Evolutionary conservation across 176 grass and related monocot genomes (phyloP), one percentile per base, ranked within the genome.

Genomic region (Bonia amplexicaulis): DNA sequence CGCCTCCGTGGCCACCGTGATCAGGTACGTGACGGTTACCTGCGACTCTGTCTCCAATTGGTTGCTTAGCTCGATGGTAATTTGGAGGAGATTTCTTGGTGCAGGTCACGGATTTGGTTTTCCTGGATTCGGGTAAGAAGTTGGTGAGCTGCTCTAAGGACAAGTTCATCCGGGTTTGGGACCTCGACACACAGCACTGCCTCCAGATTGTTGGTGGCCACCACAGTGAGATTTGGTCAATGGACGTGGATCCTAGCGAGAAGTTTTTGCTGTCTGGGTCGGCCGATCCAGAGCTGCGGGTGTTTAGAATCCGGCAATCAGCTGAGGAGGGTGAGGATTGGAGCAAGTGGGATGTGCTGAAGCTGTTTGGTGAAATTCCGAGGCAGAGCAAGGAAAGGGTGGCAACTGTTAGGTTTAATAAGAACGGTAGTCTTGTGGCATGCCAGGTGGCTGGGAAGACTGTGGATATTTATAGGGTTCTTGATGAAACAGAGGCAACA

Each of bases 101-200:
- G 75, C 10, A 98, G 95, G 93, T 98, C 14, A 98, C 95, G 0
- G 95, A 93, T 81, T 90, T 98, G 42, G 62, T 77, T 74, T 98
- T 98, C 78, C 66, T 98, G 45, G 95, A 95, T 85, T 90, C 90
- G 35, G 95, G 93, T n/a, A 98, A 95, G 89, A 98, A 98, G 76
- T 87, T 98, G 39, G 87, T 95, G 84, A 98, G 87, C 84, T 92
- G 93, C 77, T 98, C 95, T 48, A 98, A 98, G 88, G 95, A 98
- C 72, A 98, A 93, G 66, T 95, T 98, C 26, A 93, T 98, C 75
- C 89, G 93, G 64, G 95, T 98, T 22, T 98, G 95, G 95, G 95
- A 98, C 81, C 93, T 98, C 25, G 95, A 98, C 9, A 90, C 91
- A 2, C 93, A 98, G 79, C 95, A 95, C 27, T 98, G 95, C 65